Evolutionary conservation across 192 early-diverging fungal genomes (phyloP), one percentile per base, ranked within the genome.

Genomic region (Globomyces pollinis-pini): DNA sequence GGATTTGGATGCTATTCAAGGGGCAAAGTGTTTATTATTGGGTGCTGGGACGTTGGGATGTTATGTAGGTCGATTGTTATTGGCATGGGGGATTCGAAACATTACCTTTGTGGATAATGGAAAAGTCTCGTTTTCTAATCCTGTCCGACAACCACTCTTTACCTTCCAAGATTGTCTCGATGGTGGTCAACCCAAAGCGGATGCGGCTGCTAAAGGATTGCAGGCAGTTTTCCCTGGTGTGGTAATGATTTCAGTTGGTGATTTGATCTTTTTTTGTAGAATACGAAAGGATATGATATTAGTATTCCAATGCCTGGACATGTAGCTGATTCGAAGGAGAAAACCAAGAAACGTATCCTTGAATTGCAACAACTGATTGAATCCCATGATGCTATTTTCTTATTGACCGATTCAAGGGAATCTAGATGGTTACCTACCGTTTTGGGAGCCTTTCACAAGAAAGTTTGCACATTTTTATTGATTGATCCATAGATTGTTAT

Each of bases 241-340:
- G 38, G 86, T 88, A 74, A 3, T 47, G 45, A 13, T 47, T 8
- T n/a, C n/a, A n/a, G n/a, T n/a, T n/a, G n/a, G n/a, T n/a, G n/a
- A n/a, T n/a, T n/a, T n/a, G n/a, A n/a, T n/a, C n/a, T n/a, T 57
- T 57, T 2, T 3, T 45, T 12, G 0, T 59, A 89, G 87, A 79
- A 84, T 42, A 71, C 87, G 3, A 71, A 72, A 38, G 93, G 91
- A 6, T 62, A 77, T 58, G 33, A 72, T 23, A 59, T 99, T 43
- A 79, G 74, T 29, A 91, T 99, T 29, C 96, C 96, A 1, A 99
- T 99, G 96, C 96, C 96, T 2, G 96, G 93, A n/a, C 96, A 99
- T 62, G 63, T 83, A 15, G 23, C 70, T 8, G 43, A 71, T 2
- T 36, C 61, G 63, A 7, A 64, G 77, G 64, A 60, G 1, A 9